These are phyloP conservation scores for Cymbopogon citratus DNA, from an alignment of 176 grass and related monocot genomes.

Conservation along the genomic window DNA sequence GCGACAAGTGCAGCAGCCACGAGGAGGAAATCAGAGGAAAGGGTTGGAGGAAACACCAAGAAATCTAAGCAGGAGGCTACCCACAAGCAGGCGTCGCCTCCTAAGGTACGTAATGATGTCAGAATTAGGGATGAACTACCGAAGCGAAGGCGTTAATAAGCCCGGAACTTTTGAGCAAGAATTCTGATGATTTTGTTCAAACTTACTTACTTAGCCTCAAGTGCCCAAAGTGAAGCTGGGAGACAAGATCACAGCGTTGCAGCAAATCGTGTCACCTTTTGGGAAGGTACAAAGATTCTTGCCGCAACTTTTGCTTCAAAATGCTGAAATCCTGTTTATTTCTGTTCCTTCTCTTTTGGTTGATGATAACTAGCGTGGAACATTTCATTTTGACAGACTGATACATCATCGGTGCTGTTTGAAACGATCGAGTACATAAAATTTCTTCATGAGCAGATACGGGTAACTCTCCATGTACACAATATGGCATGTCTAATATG, in stretches of 20 bases:
- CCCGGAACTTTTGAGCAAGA: not conserved
- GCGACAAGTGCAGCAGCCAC: slow-evolving; percentile 7
- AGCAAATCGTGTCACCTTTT: slow-evolving; percentile 81
- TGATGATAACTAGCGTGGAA: slow-evolving; percentile 9
- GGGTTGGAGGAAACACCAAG: slow-evolving; percentile 22
- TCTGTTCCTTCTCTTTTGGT: not conserved
- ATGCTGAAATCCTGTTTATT: not conserved
- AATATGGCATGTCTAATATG: not conserved
- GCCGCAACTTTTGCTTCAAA: not conserved
- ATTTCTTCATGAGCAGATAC: slow-evolving; percentile 74
- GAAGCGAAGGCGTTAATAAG: not conserved
- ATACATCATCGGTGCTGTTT: slow-evolving; percentile 69
- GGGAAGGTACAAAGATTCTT: slow-evolving; percentile 59
- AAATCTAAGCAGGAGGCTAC: slow-evolving; percentile 39
- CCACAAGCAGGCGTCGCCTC: not conserved
- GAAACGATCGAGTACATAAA: slow-evolving; percentile 75
- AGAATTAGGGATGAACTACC: not conserved
- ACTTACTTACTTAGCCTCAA: slow-evolving; percentile 29
- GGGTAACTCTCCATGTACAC: slow-evolving; percentile 33
- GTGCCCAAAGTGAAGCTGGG: slow-evolving; percentile 53
- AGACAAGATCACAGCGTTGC: slow-evolving; percentile 66
- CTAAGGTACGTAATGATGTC: slow-evolving; percentile 6
- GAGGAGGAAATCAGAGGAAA: slow-evolving; percentile 42
- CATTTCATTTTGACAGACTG: slow-evolving; percentile 42
- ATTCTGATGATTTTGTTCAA: slow-evolving; percentile 3